Evolutionary conservation across 129 eudicot genomes (phyloP), one percentile per base, ranked within the genome.

Genomic region (Mikania micrantha): DNA sequence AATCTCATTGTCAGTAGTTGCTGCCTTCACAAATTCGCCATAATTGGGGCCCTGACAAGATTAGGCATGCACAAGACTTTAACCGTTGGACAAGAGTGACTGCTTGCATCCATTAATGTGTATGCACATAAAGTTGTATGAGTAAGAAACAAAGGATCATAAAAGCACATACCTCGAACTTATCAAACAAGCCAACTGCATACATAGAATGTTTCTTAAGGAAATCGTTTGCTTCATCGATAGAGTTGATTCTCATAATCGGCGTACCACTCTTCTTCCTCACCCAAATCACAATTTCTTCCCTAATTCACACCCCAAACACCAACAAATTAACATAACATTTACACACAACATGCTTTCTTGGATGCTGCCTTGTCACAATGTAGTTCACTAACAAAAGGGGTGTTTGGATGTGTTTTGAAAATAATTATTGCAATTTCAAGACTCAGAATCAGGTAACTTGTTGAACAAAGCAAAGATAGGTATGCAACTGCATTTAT

Each of bases 201-300:
- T 74, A 91, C 53, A 52, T 50, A 22, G 81, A 20, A 67, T 91
- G 90, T 79, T 88, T 87, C 77, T 82, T 78, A 56, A 82, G 73
- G 58, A 91, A 83, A 17, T 82, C 78, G 29, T 73, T 79, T 67
- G 96, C 98, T 66, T 88, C 95, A 44, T 70, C 61, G 15, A 62
- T 64, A n/a, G 96, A 83, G 57, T 41, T 71, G 73, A 88, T 64
- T 85, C 91, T 65, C 57, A 85, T 74, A 65, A 88, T 77, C 28
- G 98, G 98, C 16, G 74, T 67, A 13, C 98, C 98, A 2, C 96
- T 88, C 81, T 88, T 91, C 98, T 91, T 91, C 70, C 88, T 80
- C 50, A 78, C 83, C 98, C 98, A 91, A 22, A 82, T 77, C 82
- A 88, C 96, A 41, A 91, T 83, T 71, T 88, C 96, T 80, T 91